Conservation (phyloP, 495 filamentous ascomycete genomes). For the Talaromyces proteolyticus region DNA sequence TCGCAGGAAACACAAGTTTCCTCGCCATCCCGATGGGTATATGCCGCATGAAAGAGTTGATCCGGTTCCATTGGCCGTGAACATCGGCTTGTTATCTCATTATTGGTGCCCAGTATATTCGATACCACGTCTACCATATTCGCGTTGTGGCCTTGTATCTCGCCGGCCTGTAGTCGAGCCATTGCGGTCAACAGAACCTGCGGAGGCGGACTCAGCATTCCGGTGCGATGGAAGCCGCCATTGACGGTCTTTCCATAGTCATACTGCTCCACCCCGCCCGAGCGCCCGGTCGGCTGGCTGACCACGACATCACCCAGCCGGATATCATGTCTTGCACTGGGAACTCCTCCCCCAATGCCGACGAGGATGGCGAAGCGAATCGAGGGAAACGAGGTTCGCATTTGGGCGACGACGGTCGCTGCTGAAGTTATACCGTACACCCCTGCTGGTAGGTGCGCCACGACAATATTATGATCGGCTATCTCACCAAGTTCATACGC, state of each 20-base stretch:
- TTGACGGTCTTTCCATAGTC: constrained; percentile 9
- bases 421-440: too few relatives aligned
- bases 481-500: too few relatives aligned
- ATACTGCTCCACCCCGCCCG: constrained; percentile 15
- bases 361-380: too few relatives aligned
- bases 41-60: constrained; percentile 18
- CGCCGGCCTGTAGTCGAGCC: constrained; percentile 10
- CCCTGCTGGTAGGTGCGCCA: too few relatives aligned
- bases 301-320: constrained; percentile 27
- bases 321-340: constrained; percentile 12
- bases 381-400: too few relatives aligned
- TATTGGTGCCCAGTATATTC: constrained; percentile 5
- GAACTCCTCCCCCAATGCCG: constrained; percentile 35
- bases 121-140: constrained; percentile 6
- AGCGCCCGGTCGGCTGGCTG: constrained; percentile 5
- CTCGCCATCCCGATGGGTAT: constrained; percentile 13
- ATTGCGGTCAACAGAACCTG: constrained; percentile 14
- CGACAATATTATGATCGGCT: too few relatives aligned
- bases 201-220: constrained; percentile 19
- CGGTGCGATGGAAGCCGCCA: constrained; percentile 14
- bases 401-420: too few relatives aligned
- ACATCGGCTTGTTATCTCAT: constrained; percentile 8
- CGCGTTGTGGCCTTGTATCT: constrained; percentile 3
- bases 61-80: constrained; percentile 14
- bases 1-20: constrained; percentile 11